Conservation (phyloP, 768 basidiomycete genomes). For the Suillus paluster region DNA sequence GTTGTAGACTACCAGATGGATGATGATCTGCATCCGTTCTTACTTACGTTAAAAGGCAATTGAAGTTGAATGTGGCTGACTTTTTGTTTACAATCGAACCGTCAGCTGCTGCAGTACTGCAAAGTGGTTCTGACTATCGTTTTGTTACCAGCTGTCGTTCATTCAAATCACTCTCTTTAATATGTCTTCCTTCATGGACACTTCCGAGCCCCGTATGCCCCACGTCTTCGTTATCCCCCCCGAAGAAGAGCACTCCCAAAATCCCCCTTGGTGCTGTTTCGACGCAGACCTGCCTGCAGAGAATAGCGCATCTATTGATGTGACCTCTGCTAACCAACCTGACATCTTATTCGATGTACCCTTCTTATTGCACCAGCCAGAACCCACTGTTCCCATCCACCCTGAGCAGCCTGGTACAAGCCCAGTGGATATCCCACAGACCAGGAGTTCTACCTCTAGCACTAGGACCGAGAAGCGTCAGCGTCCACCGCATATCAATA, state of each 20-base stretch:
- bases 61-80: constrained; percentile 28
- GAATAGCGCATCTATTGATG: constrained; percentile 12
- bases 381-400: constrained; percentile 12
- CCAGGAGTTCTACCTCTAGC: constrained; percentile 9
- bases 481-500: constrained; percentile 31
- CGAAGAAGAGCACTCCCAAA: constrained; percentile 53
- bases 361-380: constrained; percentile 22
- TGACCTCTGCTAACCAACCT: constrained; percentile 16
- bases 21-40: constrained; percentile 4
- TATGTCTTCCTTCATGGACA: constrained; percentile 1
- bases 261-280: constrained; percentile 61
- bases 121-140: constrained; percentile 12
- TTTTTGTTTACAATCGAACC: constrained; percentile 6
- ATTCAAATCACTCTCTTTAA: constrained; percentile 9
- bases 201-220: constrained; percentile 40
- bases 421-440: background rate
- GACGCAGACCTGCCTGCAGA: constrained; percentile 46
- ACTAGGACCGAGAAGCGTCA: constrained; percentile 36
- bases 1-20: too few species aligned
- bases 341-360: constrained; percentile 41
- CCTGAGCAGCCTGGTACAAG: constrained; percentile 16
- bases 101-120: too few species aligned
- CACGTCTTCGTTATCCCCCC: constrained; percentile 62
- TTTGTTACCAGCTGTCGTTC: constrained; percentile 21
- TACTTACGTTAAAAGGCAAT: constrained; percentile 32